A percentile compares a stretch with the other conserved stretches of the same genome.
Conservation (phyloP, 768 basidiomycete species). For the Russula sp. region DNA sequence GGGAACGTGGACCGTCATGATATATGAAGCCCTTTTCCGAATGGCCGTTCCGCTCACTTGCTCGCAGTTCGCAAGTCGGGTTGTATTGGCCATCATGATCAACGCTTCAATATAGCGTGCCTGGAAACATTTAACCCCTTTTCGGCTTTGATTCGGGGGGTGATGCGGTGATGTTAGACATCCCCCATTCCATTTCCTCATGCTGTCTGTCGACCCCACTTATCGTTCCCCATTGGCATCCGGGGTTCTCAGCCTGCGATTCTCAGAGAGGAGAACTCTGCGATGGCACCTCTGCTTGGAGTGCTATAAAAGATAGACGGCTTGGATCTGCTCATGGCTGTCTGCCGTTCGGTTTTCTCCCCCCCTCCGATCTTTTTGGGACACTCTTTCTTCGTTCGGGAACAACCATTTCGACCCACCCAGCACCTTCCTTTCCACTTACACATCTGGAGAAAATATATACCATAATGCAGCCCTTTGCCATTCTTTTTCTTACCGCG, state of each 20-base stretch:
- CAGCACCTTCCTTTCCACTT: conserved; percentile 30
- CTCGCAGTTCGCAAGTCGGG: not conserved
- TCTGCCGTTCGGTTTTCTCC: not conserved
- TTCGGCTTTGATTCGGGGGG: too few relatives aligned
- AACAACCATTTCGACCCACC: too few relatives aligned
- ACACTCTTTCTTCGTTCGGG: conserved; percentile 14
- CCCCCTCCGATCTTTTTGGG: conserved; percentile 30
- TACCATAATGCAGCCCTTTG: conserved; percentile 39
- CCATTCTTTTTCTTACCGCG: conserved; percentile 45
- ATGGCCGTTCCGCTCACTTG: not conserved
- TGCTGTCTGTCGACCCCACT: too few relatives aligned
- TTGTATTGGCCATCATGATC: not conserved
- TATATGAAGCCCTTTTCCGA: not conserved
- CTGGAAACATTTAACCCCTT: too few relatives aligned
- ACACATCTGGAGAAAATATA: conserved; percentile 34
- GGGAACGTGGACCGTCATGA: not conserved
- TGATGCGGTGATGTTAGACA: too few relatives aligned
- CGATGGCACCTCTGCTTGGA: not conserved
- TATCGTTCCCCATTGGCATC: too few relatives aligned
- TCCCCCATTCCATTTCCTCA: too few relatives aligned
- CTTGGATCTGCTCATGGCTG: not conserved
- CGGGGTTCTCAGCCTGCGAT: not conserved
- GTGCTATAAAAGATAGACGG: conserved; percentile 1
- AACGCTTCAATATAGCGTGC: too few relatives aligned
- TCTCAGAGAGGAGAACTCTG: too few relatives aligned